Percentiles rank a stretch among this genome's conserved stretches.
Conservation (phyloP, 805 yeast genomes). For the Yarrowia deformans region DNA sequence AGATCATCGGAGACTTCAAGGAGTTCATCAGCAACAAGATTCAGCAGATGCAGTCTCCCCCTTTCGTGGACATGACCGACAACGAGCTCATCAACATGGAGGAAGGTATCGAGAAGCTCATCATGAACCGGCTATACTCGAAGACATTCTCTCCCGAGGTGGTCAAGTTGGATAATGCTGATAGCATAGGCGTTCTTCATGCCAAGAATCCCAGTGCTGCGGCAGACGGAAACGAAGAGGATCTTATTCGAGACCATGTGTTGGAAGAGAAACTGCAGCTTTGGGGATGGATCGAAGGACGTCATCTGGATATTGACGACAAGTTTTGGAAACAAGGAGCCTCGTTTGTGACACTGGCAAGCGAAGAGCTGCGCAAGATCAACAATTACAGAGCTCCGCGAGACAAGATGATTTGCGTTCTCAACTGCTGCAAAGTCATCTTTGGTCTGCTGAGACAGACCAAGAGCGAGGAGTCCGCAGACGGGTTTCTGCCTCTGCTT, state of each 20-base stretch:
- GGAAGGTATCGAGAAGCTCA: slow-evolving; percentile 91
- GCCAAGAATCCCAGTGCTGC: slow-evolving; percentile 44
- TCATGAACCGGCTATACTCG: slow-evolving; percentile 84
- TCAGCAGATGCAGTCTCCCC: slow-evolving; percentile 68
- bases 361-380: slow-evolving; percentile 76
- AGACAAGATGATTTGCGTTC: slow-evolving; percentile 88
- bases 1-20: slow-evolving; percentile 79
- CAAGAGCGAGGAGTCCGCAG: slow-evolving; percentile 83
- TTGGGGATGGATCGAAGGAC: slow-evolving; percentile 74
- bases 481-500: slow-evolving; percentile 87
- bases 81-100: slow-evolving; percentile 71
- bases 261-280: slow-evolving; percentile 63
- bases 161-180: slow-evolving; percentile 49
- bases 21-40: slow-evolving; percentile 63
- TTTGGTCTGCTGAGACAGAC: slow-evolving; percentile 81
- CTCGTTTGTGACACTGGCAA: slow-evolving; percentile 70
- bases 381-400: slow-evolving; percentile 90
- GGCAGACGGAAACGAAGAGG: slow-evolving; percentile 66
- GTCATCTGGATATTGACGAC: slow-evolving; percentile 77
- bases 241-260: slow-evolving; percentile 64
- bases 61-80: slow-evolving; percentile 72
- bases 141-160: slow-evolving; percentile 82
- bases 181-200: slow-evolving; percentile 21
- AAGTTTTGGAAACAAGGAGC: slow-evolving; percentile 57
- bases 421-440: slow-evolving; percentile 91